phyloP scores from a whole-genome alignment of 192 early-diverging fungal species.

The Paraglomus brasilianum region DNA sequence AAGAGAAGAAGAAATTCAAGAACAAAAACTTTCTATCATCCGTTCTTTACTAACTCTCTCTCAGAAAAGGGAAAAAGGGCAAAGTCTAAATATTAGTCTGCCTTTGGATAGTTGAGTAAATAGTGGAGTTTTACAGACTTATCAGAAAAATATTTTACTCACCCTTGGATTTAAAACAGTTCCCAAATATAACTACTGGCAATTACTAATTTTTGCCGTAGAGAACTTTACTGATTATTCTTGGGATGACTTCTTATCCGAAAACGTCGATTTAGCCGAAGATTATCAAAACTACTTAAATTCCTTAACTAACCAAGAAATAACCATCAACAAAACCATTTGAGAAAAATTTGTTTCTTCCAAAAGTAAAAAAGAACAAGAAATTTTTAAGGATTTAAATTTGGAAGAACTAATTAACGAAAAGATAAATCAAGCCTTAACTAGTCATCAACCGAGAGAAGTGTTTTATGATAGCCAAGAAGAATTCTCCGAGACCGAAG shows the following conservation, averaged over 20 bases:
- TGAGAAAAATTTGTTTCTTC: slow-evolving; percentile 21
- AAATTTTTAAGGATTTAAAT: slow-evolving; percentile 1
- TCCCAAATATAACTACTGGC: slow-evolving; percentile 5
- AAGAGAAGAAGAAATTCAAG: neutral
- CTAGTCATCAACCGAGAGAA: neutral
- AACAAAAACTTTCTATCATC: neutral
- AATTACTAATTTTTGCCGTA: slow-evolving; percentile 4
- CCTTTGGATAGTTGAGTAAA: neutral
- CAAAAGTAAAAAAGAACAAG: neutral
- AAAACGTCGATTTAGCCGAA: neutral
- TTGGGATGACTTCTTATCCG: neutral
- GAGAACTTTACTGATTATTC: neutral
- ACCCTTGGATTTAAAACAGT: slow-evolving; percentile 9
- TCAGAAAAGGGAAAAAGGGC: neutral
- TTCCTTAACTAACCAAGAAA: neutral
- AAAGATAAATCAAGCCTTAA: neutral
- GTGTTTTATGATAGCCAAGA: too few species aligned
- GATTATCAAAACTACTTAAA: slow-evolving; percentile 10
- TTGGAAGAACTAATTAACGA: slow-evolving; percentile 20
- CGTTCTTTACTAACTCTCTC: neutral
- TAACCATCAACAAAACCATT: slow-evolving; percentile 10
- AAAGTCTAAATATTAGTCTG: neutral
- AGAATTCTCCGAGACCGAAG: too few species aligned
- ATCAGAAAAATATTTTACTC: slow-evolving; percentile 7
- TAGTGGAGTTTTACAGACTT: neutral